Evolutionary conservation across 176 grass and related monocot species (phyloP).

Genomic region (Bonia amplexicaulis): DNA sequence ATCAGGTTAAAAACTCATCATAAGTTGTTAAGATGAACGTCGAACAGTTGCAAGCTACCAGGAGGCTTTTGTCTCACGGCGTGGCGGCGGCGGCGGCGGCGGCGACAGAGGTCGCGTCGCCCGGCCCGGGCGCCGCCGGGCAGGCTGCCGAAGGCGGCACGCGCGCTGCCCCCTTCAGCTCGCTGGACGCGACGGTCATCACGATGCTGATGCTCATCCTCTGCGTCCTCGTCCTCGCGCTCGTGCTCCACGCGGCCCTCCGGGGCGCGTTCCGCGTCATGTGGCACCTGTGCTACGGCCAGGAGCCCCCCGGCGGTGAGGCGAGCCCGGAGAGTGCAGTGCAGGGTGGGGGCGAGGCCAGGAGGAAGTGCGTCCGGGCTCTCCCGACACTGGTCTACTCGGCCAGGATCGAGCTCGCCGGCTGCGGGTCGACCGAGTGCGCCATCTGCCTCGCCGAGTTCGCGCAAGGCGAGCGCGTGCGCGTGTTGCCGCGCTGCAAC

Average conservation of each 20-base stretch:
- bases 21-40: conserved; percentile 36
- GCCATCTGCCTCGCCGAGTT: conserved; percentile 92
- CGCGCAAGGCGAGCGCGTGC: conserved; percentile 60
- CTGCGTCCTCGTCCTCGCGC: conserved; percentile 48
- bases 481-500: conserved; percentile 65
- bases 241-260: conserved; percentile 39
- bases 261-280: conserved; percentile 53
- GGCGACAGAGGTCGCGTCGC: neutral
- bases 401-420: conserved; percentile 30
- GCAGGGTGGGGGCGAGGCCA: neutral
- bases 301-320: neutral
- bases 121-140: neutral
- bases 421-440: conserved; percentile 65
- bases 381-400: conserved; percentile 46
- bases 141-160: neutral
- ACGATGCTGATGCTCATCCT: conserved; percentile 59
- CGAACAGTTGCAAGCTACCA: conserved; percentile 25
- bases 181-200: conserved; percentile 54
- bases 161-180: conserved; percentile 24
- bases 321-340: neutral
- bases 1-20: neutral
- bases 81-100: neutral
- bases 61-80: conserved; percentile 47
- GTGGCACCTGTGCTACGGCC: conserved; percentile 41
- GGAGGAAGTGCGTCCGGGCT: conserved; percentile 23